Base-by-base conservation (phyloP, 2,329 filamentous ascomycete species). In the Ophiostoma novo-ulmi region DNA sequence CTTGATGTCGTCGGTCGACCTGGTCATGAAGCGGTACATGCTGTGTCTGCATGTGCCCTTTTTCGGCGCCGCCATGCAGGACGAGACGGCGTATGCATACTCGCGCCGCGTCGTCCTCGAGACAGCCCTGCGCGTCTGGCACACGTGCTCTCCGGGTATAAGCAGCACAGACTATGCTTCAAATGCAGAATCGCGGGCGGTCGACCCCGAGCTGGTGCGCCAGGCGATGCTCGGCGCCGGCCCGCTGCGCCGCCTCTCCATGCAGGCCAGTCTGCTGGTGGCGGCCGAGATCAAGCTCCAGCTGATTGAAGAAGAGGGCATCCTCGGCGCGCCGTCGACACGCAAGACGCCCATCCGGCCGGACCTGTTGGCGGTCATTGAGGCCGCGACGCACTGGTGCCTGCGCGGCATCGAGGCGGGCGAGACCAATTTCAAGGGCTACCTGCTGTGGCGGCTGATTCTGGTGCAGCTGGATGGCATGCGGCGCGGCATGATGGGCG, bases 391-490 rank as follows among this genome's bases (percentile, higher is more conserved):
- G n/a, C 52, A 31, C 67, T 73, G 71, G 70, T 55, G 52, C n/a
- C 64, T 70, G 31, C 72, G 69, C 22, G 7, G 69, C 39, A 55
- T 74, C 22, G 70, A 70, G 36, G 73, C 70, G 22, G 73, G 73
- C 1, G 84, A 87, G 76, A 87, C 84, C 0, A 88, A 87, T 70
- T 77, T 83, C 36, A 88, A 88, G 73, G 83, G 83, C 0, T 82
- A 82, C 58, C 63, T 88, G 38, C 78, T 87, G n/a, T 73, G 77
- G 2, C 75, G 75, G 3, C 73, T 82, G 6, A 72, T 84, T 0
- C 72, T 73, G 6, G 78, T 79, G 0, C 80, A 85, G 65, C 77
- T 87, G 0, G 77, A 83, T 3, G 81, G 77, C 0, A 75, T 85
- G 1, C 76, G 79, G 72, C 75, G 74, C 2, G 80, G 82, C 0